phyloP scores from a whole-genome alignment of 352 stramenopile species.

The Phytophthora cryptogea region DNA sequence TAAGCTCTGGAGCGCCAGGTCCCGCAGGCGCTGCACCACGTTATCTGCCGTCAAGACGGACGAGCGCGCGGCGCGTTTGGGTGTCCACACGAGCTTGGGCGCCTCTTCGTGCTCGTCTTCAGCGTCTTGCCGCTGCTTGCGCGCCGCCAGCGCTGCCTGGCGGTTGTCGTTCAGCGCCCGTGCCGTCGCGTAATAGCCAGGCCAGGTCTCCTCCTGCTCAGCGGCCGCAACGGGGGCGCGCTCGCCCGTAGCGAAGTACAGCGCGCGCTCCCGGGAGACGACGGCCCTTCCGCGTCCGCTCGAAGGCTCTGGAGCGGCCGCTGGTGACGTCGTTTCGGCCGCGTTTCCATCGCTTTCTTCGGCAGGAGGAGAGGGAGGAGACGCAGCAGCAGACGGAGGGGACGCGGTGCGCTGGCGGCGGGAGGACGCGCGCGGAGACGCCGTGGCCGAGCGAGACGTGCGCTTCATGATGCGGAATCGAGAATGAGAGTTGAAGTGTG shows the following conservation, averaged over 20 bases:
- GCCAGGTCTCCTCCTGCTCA: slow-evolving; percentile 54
- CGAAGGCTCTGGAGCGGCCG: background rate
- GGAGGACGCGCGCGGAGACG: slow-evolving; percentile 12
- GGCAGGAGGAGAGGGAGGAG: background rate
- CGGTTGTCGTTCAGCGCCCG: slow-evolving; percentile 66
- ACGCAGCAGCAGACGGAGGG: background rate
- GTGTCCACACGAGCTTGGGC: slow-evolving; percentile 46
- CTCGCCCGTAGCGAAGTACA: slow-evolving; percentile 55
- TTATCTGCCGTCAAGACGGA: slow-evolving; percentile 54
- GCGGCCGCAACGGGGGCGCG: background rate
- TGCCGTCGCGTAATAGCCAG: slow-evolving; percentile 78
- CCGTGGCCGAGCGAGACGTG: slow-evolving; percentile 15
- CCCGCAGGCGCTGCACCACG: slow-evolving; percentile 51
- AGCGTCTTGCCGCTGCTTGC: slow-evolving; percentile 48
- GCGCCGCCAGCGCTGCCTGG: slow-evolving; percentile 57
- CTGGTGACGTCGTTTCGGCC: background rate
- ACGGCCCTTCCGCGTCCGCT: slow-evolving; percentile 29
- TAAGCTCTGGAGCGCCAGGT: slow-evolving; percentile 61
- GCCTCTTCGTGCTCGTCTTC: slow-evolving; percentile 16
- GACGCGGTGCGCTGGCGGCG: slow-evolving; percentile 2
- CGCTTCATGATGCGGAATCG: slow-evolving; percentile 38
- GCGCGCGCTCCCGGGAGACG: slow-evolving; percentile 46
- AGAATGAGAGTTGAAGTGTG: slow-evolving; percentile 28
- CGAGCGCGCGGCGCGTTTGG: slow-evolving; percentile 52
- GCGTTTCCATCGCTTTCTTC: slow-evolving; percentile 1